These are phyloP conservation scores for Talaromyces funiculosus DNA, from an alignment of 2,329 filamentous ascomycete genomes.

Conservation along the genomic window DNA sequence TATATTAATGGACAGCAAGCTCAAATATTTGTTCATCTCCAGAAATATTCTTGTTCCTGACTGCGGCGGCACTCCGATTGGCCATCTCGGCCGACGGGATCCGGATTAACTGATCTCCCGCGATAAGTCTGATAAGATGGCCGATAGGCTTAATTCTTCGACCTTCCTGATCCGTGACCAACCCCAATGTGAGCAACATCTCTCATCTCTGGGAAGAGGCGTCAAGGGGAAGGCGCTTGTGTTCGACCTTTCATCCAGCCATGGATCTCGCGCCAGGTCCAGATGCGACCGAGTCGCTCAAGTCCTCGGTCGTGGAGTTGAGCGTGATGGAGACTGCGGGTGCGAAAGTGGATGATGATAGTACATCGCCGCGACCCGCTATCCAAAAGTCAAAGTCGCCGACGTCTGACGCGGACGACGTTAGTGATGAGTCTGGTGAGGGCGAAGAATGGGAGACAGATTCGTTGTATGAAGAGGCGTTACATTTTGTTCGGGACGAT, in stretches of 20 bases:
- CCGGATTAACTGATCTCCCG: conserved; percentile 6
- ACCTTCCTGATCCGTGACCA: conserved; percentile 17
- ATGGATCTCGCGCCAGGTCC: conserved; percentile 37
- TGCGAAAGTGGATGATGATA: conserved; percentile 20
- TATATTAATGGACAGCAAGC: not conserved
- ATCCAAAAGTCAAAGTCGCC: conserved; percentile 27
- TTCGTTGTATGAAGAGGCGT: conserved; percentile 58
- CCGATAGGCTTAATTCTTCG: not conserved
- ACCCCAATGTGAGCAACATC: conserved; percentile 27
- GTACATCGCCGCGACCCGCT: not conserved
- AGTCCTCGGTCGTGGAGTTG: conserved; percentile 33
- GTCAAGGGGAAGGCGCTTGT: conserved; percentile 25
- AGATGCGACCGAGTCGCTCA: conserved; percentile 29
- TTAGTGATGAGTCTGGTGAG: conserved; percentile 32
- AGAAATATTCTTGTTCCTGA: not conserved
- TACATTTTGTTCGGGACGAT: conserved; percentile 55
- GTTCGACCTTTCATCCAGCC: conserved; percentile 18
- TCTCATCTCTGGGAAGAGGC: conserved; percentile 26
- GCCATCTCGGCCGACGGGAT: not conserved
- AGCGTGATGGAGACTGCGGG: conserved; percentile 26
- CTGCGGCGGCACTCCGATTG: conserved; percentile 7
- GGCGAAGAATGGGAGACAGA: conserved; percentile 55
- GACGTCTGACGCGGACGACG: conserved; percentile 30
- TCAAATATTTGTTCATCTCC: not conserved
- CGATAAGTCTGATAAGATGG: conserved; percentile 12